Conservation (phyloP, 2,329 filamentous ascomycete species). For the Epichloe hybrida region DNA sequence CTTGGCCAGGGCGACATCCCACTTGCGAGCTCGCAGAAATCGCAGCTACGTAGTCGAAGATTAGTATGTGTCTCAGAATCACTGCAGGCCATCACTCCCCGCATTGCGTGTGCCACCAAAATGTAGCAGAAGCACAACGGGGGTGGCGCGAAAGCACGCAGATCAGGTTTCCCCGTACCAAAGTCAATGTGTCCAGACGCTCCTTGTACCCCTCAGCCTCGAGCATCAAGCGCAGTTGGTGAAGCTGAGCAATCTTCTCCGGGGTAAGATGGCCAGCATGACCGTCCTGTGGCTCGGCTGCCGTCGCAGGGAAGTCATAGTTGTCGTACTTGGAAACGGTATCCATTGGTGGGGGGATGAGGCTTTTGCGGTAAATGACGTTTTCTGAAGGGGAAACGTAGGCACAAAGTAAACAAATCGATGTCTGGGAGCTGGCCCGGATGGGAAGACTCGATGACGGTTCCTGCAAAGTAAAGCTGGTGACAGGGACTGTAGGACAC, state of each 20-base stretch:
- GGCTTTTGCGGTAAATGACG: not conserved
- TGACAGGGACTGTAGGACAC: not conserved
- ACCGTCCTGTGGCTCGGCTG: conserved; percentile 55
- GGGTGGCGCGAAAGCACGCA: not conserved
- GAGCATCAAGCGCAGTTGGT: conserved; percentile 72
- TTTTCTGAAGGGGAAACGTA: not conserved
- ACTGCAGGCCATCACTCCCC: not conserved
- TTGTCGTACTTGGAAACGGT: conserved; percentile 87
- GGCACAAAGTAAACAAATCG: not conserved
- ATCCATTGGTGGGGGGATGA: conserved; percentile 30
- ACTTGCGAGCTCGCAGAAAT: conserved; percentile 90
- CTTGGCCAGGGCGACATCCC: conserved; percentile 73
- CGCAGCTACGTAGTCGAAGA: conserved; percentile 43
- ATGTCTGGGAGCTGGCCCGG: not conserved
- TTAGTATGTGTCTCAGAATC: not conserved
- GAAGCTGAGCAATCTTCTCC: conserved; percentile 78
- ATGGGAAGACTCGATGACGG: not conserved
- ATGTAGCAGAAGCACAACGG: not conserved
- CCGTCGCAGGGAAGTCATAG: conserved; percentile 81
- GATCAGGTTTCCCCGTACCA: conserved; percentile 42
- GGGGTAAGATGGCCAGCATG: conserved; percentile 80
- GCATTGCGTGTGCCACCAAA: not conserved
- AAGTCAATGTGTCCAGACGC: conserved; percentile 78
- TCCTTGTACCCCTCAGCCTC: conserved; percentile 73
- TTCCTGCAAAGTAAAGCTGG: not conserved